Evolutionary conservation across 345 rosid species (phyloP).

Genomic region (Hypericum perforatum): DNA sequence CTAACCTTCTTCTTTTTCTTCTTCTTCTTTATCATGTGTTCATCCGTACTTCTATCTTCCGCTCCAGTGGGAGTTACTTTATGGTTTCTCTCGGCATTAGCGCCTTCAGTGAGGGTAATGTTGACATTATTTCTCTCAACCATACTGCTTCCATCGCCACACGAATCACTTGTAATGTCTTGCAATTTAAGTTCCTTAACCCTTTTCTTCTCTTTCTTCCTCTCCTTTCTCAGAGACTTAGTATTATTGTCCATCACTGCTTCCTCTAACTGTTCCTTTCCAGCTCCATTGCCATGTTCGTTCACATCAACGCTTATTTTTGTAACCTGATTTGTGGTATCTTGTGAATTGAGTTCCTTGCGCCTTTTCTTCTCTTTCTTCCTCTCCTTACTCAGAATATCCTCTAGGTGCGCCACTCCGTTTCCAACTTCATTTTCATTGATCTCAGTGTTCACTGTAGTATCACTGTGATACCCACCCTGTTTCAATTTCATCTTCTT

Average conservation of each 20-base stretch:
- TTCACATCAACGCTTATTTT: not conserved
- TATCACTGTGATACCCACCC: too few species aligned
- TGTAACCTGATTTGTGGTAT: not conserved
- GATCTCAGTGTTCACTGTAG: too few species aligned
- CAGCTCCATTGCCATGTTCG: not conserved
- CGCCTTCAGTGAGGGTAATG: not conserved
- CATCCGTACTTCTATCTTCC: not conserved
- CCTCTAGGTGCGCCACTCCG: too few species aligned
- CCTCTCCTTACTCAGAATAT: too few species aligned
- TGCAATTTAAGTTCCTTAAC: not conserved
- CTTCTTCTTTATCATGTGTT: not conserved
- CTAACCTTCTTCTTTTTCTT: constrained; percentile 1
- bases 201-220: constrained; percentile 3
- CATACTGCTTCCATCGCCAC: not conserved
- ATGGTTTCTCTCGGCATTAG: not conserved
- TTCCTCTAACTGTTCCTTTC: not conserved
- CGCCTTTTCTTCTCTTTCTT: too few species aligned
- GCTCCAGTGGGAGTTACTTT: not conserved
- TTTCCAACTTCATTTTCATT: too few species aligned
- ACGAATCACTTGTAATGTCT: not conserved
- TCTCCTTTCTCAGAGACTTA: not conserved
- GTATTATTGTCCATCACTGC: not conserved
- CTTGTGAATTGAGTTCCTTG: too few species aligned
- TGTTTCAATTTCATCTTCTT: too few species aligned
- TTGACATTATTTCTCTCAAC: not conserved